Conservation (phyloP, 495 filamentous ascomycete species). For the Penicillium steckii region DNA sequence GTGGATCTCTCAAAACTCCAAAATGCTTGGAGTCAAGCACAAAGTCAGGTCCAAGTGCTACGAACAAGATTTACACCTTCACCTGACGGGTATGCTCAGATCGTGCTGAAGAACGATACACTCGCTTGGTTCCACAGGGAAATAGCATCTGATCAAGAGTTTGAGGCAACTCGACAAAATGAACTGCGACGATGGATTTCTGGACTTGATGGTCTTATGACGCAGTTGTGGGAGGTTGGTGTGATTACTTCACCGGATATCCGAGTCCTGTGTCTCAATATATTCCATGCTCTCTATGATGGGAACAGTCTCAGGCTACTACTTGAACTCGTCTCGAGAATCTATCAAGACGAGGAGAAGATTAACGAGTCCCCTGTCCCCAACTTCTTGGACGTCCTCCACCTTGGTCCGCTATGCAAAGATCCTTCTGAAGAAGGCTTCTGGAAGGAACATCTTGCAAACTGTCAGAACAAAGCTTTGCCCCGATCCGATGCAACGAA, state of each 20-base stretch:
- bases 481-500: conserved; percentile 2
- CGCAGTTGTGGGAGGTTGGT: conserved; percentile 43
- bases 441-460: conserved; percentile 62
- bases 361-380: conserved; percentile 4
- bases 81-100: conserved; percentile 70
- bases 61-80: conserved; percentile 65
- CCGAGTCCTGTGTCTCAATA: conserved; percentile 53
- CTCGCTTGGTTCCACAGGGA: conserved; percentile 48
- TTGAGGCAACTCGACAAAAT: conserved; percentile 26
- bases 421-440: conserved; percentile 52
- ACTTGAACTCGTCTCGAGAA: conserved; percentile 50
- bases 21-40: conserved; percentile 49
- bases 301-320: conserved; percentile 72
- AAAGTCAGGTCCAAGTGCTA: conserved; percentile 54
- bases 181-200: conserved; percentile 42
- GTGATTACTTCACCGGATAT: conserved; percentile 30
- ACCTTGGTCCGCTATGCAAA: conserved; percentile 44
- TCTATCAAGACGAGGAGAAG: conserved; percentile 27
- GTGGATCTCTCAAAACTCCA: conserved; percentile 44
- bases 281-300: conserved; percentile 90
- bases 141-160: conserved; percentile 18
- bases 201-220: conserved; percentile 23
- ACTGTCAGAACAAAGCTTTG: conserved; percentile 31
- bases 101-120: conserved; percentile 46
- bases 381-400: conserved; percentile 42